phyloP scores from a whole-genome alignment of 225 moss, liverwort and hornwort species.

The Bryoerythrophyllum caledonicum region DNA sequence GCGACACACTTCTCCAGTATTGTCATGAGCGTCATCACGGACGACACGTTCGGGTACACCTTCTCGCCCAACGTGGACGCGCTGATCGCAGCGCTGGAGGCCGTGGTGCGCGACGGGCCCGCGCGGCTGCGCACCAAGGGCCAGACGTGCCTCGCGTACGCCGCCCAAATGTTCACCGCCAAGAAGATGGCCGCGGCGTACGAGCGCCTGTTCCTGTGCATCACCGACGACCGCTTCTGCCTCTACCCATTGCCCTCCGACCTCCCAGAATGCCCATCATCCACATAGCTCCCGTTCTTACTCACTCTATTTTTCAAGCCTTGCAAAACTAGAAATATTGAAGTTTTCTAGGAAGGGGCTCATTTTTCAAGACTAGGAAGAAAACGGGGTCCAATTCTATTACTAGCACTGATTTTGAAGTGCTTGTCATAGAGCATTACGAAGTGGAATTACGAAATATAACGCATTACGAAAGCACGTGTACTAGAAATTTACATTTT shows the following conservation, averaged over 20 bases:
- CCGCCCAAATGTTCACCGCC: constrained; percentile 83
- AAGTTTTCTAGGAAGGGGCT: too few relatives aligned
- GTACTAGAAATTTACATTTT: too few relatives aligned
- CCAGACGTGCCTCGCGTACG: constrained; percentile 59
- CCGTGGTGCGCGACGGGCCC: constrained; percentile 66
- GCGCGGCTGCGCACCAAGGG: constrained; percentile 59
- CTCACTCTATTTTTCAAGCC: too few relatives aligned
- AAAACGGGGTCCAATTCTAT: too few relatives aligned
- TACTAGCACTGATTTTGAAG: too few relatives aligned
- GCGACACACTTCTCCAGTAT: constrained; percentile 99
- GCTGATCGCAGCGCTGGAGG: constrained; percentile 53
- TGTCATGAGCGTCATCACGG: constrained; percentile 80
- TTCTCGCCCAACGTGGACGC: constrained; percentile 87
- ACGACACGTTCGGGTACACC: constrained; percentile 79
- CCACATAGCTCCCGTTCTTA: not conserved
- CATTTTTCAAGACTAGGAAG: too few relatives aligned
- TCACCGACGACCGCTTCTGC: constrained; percentile 68
- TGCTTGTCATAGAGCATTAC: too few relatives aligned
- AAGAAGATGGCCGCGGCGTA: constrained; percentile 91
- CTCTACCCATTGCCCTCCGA: constrained; percentile 77
- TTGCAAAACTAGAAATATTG: too few relatives aligned
- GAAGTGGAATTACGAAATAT: too few relatives aligned
- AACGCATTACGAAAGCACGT: too few relatives aligned
- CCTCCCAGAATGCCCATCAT: constrained; percentile 22
- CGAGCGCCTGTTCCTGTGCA: constrained; percentile 92